Evolutionary conservation across 1,284 basidiomycete species (phyloP).

Genomic region (Microbotryum silenes-acaulis): DNA sequence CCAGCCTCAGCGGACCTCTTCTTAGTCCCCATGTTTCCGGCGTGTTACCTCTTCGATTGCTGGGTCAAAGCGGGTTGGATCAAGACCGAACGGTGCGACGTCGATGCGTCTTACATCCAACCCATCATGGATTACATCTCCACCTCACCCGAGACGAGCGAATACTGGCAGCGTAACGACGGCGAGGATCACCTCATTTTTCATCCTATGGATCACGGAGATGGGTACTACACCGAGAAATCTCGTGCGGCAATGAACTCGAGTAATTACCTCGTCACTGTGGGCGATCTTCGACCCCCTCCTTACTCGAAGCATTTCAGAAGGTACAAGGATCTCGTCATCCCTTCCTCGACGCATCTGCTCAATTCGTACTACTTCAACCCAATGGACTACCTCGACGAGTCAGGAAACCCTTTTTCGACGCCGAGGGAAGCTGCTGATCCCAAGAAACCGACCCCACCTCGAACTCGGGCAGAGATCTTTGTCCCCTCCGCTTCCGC

Average conservation of each 20-base stretch:
- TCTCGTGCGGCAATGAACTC: constrained; percentile 20
- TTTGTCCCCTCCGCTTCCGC: not conserved
- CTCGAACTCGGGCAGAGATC: constrained; percentile 10
- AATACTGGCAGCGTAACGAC: constrained; percentile 9
- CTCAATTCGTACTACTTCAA: constrained; percentile 27
- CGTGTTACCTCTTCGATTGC: constrained; percentile 28
- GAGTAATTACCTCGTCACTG: constrained; percentile 25
- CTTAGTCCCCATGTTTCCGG: constrained; percentile 25
- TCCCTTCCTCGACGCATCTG: constrained; percentile 26
- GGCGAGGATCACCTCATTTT: constrained; percentile 21
- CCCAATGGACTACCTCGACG: constrained; percentile 24
- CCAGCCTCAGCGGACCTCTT: constrained; percentile 23
- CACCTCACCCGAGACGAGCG: too few species aligned
- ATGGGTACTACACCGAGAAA: constrained; percentile 24
- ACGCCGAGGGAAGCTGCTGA: constrained; percentile 1
- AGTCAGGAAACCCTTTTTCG: constrained; percentile 1
- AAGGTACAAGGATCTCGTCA: constrained; percentile 19
- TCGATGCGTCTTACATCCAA: constrained; percentile 21
- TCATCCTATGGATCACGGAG: constrained; percentile 25
- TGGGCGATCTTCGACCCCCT: constrained; percentile 19
- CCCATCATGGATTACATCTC: constrained; percentile 16
- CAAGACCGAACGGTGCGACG: constrained; percentile 20
- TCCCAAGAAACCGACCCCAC: not conserved
- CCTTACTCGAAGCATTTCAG: constrained; percentile 17
- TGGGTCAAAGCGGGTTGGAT: constrained; percentile 26